Conservation (phyloP, 768 basidiomycete genomes). For the Lentinula lateritia region DNA sequence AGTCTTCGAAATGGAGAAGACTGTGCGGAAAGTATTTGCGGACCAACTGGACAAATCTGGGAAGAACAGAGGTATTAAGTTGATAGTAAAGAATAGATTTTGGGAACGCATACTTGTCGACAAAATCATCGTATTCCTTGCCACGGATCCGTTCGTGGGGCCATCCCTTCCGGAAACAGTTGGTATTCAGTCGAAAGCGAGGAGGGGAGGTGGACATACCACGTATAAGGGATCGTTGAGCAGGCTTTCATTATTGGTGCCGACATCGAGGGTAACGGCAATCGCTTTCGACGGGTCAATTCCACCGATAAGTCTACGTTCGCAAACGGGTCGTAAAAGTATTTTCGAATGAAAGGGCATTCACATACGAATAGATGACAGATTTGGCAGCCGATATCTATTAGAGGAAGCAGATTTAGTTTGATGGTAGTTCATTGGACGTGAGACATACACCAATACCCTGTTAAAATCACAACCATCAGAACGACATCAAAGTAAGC, state of each 20-base stretch:
- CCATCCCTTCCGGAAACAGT: constrained; percentile 52
- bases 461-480: constrained; percentile 20
- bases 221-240: constrained; percentile 63
- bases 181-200: background rate
- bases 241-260: constrained; percentile 64
- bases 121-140: constrained; percentile 68
- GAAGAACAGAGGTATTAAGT: background rate
- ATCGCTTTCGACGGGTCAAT: constrained; percentile 57
- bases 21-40: constrained; percentile 62
- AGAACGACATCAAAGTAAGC: constrained; percentile 12
- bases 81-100: background rate
- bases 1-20: constrained; percentile 83
- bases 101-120: constrained; percentile 53
- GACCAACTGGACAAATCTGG: constrained; percentile 71
- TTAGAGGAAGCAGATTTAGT: background rate
- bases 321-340: background rate
- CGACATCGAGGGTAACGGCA: constrained; percentile 66
- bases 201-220: constrained; percentile 30
- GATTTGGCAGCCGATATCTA: constrained; percentile 78
- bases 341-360: background rate
- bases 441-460: constrained; percentile 43
- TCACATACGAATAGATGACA: constrained; percentile 61
- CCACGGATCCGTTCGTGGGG: constrained; percentile 64
- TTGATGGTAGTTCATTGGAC: background rate
- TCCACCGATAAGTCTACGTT: constrained; percentile 52